phyloP scores from a whole-genome alignment of 1,139 yeast species.

The Scheffersomyces segobiensis region DNA sequence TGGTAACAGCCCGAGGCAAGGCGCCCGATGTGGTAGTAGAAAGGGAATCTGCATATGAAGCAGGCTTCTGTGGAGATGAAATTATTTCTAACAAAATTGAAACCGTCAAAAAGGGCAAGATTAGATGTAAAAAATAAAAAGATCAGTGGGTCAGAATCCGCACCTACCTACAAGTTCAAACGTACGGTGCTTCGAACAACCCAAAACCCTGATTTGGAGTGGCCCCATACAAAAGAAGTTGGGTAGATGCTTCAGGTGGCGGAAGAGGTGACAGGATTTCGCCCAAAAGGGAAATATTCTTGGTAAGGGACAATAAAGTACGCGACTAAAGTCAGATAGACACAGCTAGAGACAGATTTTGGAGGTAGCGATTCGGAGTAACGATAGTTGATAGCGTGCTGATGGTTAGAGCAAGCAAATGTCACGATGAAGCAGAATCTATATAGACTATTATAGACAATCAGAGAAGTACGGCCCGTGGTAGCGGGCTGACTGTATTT shows the following conservation, averaged over 20 bases:
- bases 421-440: too few relatives aligned
- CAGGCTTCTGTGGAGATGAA: background rate
- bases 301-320: background rate
- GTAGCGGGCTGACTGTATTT: background rate
- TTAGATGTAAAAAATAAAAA: background rate
- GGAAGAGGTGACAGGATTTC: background rate
- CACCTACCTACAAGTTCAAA: background rate
- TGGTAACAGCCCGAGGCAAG: background rate
- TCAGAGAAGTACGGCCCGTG: background rate
- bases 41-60: background rate
- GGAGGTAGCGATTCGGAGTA: background rate
- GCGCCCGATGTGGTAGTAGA: background rate
- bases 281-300: background rate
- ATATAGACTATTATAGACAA: background rate
- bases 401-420: too few relatives aligned
- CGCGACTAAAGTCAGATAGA: background rate
- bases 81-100: background rate
- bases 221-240: background rate
- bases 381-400: too few relatives aligned
- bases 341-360: background rate
- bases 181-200: background rate
- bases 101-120: background rate
- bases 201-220: background rate
- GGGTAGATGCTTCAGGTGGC: background rate
- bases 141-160: background rate